Base-by-base conservation (phyloP, 2,329 filamentous ascomycete genomes). In the Aspergillus ochraceus region DNA sequence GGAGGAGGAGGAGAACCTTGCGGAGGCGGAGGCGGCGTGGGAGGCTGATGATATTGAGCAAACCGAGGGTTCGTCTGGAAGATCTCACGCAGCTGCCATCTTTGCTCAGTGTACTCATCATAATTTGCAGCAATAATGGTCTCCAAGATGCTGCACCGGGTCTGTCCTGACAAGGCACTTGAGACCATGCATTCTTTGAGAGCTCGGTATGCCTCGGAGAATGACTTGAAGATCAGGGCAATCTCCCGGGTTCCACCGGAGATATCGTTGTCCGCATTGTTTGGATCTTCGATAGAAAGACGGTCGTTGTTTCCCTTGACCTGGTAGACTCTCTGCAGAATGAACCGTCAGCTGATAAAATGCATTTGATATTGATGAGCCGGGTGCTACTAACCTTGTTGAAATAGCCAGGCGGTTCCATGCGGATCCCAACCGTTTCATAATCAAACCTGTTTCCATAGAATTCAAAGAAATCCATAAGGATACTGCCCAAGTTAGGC, bases 201-300 rank as follows among this genome's bases (percentile, higher is more conserved):
- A 2, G 74, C 73, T 10, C 79, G 69, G 69, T 87, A 84, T 0
- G 90, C 90, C 2, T 86, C 77, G 1, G 84, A 79, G 73, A 99
- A 98, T 12, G 83, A 81, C n/a, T 80, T 72, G 64, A 91, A 79
- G 52, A 97, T 90, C 9, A 84, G 79, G 0, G 76, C 65, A 8
- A 90, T 90, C 65, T 91, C 90, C 50, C 81, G 84, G 0, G 92
- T 95, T 10, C 93, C 93, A 10, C 92, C 92, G 0, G 95, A 89
- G 26, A 99, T 95, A 70, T 99, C 95, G 73, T 98, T 98, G 26
- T 83, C 79, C 0, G 85, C 74, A 60, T 91, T 90, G 74, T 98
- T 97, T 0, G 95, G 95, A 70, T 99, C 95, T 60, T 97, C 89
- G 68, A 99, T 97, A 9, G 89, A 90, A 1, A 99, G 81, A 1